Conservation (phyloP, 2,329 filamentous ascomycete genomes). For the Aspergillus pseudoglaucus region DNA sequence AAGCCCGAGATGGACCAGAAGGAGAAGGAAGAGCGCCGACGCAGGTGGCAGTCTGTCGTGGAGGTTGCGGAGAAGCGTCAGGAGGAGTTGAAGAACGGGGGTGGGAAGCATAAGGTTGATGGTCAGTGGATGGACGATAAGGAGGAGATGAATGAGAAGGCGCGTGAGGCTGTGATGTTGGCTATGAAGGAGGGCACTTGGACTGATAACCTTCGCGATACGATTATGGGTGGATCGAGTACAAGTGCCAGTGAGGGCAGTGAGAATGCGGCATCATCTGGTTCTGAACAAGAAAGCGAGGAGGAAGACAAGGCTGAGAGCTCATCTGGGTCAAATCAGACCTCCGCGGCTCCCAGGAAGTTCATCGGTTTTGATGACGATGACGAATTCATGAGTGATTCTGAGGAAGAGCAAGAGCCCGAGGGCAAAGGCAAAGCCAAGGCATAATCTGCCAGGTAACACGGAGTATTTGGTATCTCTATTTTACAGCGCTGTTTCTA, state of each 20-base stretch:
- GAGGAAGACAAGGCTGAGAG: slow-evolving; percentile 31
- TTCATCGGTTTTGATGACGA: slow-evolving; percentile 46
- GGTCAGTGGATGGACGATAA: slow-evolving; percentile 94
- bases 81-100: slow-evolving; percentile 73
- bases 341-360: slow-evolving; percentile 24
- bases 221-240: slow-evolving; percentile 28
- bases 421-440: slow-evolving; percentile 33
- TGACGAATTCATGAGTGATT: slow-evolving; percentile 42
- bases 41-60: slow-evolving; percentile 80
- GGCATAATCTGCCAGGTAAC: slow-evolving; percentile 12
- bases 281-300: slow-evolving; percentile 31
- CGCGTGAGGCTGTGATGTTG: slow-evolving; percentile 67
- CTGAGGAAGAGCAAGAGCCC: slow-evolving; percentile 28
- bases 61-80: slow-evolving; percentile 76
- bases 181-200: slow-evolving; percentile 58
- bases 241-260: slow-evolving; percentile 37
- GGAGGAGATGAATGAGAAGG: slow-evolving; percentile 80
- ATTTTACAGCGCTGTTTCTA: neutral
- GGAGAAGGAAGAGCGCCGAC: slow-evolving; percentile 78
- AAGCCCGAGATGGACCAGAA: slow-evolving; percentile 97
- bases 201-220: slow-evolving; percentile 37
- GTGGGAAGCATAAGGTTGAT: slow-evolving; percentile 60
- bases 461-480: neutral
- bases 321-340: slow-evolving; percentile 19
- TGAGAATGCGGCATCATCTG: slow-evolving; percentile 23